These are phyloP conservation scores for Grosmannia huntii DNA, from an alignment of 2,329 filamentous ascomycete species.

Conservation along the genomic window DNA sequence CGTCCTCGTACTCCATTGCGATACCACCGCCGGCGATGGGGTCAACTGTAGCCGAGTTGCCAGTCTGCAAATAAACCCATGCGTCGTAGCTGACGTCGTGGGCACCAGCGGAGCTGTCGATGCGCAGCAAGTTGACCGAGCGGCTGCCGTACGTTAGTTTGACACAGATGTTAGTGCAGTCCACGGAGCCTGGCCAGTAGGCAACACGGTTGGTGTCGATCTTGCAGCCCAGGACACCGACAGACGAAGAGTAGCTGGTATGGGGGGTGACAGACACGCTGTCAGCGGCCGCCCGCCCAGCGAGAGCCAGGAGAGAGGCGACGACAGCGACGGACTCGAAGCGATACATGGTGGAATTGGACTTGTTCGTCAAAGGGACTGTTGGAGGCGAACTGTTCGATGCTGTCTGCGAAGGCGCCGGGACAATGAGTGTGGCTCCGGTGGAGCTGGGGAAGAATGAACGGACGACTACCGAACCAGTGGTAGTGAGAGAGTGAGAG, in stretches of 20 bases:
- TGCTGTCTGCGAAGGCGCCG: neutral
- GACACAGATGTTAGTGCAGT: conserved; percentile 45
- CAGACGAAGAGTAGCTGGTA: conserved; percentile 40
- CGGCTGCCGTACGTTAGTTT: conserved; percentile 35
- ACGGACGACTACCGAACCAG: neutral
- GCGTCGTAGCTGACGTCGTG: conserved; percentile 48
- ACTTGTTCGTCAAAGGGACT: neutral
- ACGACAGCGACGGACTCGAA: neutral
- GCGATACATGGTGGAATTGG: neutral
- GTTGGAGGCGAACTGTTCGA: neutral
- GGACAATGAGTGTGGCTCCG: neutral
- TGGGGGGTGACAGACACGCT: conserved; percentile 37
- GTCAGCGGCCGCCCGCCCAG: conserved; percentile 4
- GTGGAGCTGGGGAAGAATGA: neutral
- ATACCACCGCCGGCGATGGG: conserved; percentile 37
- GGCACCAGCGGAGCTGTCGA: conserved; percentile 43
- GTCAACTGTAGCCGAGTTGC: conserved; percentile 30
- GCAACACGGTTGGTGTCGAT: conserved; percentile 47
- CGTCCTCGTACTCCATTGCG: conserved; percentile 35
- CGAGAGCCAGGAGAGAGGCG: neutral
- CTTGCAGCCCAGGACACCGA: conserved; percentile 48
- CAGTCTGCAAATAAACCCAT: conserved; percentile 44
- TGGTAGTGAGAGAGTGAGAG: neutral
- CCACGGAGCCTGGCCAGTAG: conserved; percentile 42
- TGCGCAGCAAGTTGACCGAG: conserved; percentile 41